Percentiles rank a stretch among this genome's conserved stretches.
Evolutionary conservation across 139 green algal species (phyloP).

Genomic region (Micractinium sp.): DNA sequence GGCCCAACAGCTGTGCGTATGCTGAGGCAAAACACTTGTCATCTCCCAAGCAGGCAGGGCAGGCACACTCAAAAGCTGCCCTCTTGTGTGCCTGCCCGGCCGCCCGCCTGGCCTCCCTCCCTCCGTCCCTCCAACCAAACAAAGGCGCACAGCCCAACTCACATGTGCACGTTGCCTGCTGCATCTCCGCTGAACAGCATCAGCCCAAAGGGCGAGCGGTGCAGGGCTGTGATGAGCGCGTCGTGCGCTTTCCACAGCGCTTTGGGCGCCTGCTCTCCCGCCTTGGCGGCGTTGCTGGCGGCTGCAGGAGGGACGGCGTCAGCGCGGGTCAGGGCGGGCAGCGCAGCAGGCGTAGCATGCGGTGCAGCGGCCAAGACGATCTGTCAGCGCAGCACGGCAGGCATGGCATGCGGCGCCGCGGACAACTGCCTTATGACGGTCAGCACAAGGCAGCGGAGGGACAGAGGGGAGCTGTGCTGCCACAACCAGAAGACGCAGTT

Average conservation of each 20-base stretch:
- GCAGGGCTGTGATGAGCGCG: conserved; percentile 55
- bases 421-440: neutral
- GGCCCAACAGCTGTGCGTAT: too few relatives aligned
- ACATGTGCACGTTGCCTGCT: conserved; percentile 59
- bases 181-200: conserved; percentile 58
- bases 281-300: conserved; percentile 1
- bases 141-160: neutral
- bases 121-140: neutral
- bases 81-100: too few relatives aligned
- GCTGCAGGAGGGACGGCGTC: neutral
- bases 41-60: too few relatives aligned
- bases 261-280: conserved; percentile 10
- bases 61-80: too few relatives aligned
- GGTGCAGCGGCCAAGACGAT: neutral
- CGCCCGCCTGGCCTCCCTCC: neutral
- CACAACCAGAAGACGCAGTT: neutral
- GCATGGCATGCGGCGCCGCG: neutral
- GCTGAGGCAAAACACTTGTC: too few relatives aligned
- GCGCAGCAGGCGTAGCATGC: neutral
- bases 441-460: neutral
- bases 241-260: conserved; percentile 62
- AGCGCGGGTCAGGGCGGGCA: neutral
- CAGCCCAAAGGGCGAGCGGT: conserved; percentile 39
- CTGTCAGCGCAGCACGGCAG: neutral
- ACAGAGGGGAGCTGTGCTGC: neutral